phyloP scores from a whole-genome alignment of 2,329 filamentous ascomycete genomes.

The Colletotrichum tabaci region DNA sequence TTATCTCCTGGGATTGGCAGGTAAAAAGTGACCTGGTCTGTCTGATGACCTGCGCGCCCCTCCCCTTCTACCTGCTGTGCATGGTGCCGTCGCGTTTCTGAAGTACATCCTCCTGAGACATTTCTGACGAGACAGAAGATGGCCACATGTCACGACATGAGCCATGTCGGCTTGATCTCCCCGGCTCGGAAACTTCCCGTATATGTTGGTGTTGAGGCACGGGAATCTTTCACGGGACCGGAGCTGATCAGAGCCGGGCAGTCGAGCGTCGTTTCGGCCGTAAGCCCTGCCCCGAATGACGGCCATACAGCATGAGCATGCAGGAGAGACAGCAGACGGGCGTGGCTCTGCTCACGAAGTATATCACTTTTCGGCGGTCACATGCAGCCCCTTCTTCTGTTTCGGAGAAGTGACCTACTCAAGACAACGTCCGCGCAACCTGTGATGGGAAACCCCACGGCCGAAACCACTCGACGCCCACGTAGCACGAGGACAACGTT shows the following conservation, averaged over 20 bases:
- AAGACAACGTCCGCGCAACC: neutral
- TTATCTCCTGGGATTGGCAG: neutral
- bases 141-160: neutral
- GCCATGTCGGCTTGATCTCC: neutral
- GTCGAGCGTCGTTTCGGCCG: neutral
- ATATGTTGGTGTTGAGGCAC: no score
- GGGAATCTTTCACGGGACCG: neutral
- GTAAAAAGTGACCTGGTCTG: neutral
- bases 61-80: neutral
- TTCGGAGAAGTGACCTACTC: conserved; percentile 1
- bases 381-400: neutral
- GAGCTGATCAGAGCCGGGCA: neutral
- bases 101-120: neutral
- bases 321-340: neutral
- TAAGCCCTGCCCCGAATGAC: neutral
- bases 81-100: neutral
- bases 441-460: neutral
- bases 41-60: neutral
- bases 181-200: neutral
- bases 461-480: neutral
- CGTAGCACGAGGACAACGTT: neutral
- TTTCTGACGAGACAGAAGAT: neutral
- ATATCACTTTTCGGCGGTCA: neutral
- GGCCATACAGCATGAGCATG: neutral
- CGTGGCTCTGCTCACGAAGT: neutral